Base-by-base conservation (phyloP, 2,329 filamentous ascomycete genomes). In the Scolecobasidium constrictum region DNA sequence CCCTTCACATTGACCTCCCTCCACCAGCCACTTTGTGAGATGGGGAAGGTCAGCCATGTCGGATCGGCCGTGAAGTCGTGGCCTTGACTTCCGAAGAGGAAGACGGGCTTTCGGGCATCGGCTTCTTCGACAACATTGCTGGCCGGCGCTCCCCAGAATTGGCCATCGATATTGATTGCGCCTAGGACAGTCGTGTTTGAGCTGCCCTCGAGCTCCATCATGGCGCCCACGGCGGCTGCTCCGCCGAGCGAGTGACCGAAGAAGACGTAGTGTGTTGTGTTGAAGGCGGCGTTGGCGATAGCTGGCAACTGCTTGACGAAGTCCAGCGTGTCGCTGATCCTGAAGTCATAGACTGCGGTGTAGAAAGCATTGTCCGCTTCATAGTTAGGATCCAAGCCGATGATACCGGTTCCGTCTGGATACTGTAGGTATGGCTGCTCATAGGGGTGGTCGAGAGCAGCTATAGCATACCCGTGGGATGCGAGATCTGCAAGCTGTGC, bases 211-310 rank as follows among this genome's bases (percentile, higher is more conserved):
- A 46, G 28, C 16, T 43, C 47, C 3, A 47, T 33, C 13, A 47
- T 35, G 17, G 49, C 42, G 33, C 18, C 33, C 2, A 46, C 49
- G 12, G 51, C 42, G 31, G 46, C 51, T n/a, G 51, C 45, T 2
- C 51, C 53, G 13, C 53, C 53, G 18, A 52, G 21, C 3, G 50
- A 52, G 28, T 53, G 51, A 7, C 53, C 53, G 5, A 53, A 33
- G 3, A 44, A 35, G 16, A 47, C 11, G 26, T 46, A 51, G n/a
- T 49, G 40, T 1, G 50, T 44, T 5, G 45, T 47, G 36, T 53
- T 49, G 16, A 52, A 39, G 0, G 47, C 16, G 4, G 43, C 43
- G 9, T 19, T 33, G 13, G 47, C 45, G 22, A 44, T 40, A 4
- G 40, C 17, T 15, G 44, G 38, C 3, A 51, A 38, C 4, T 41